Evolutionary conservation across 2,329 filamentous ascomycete species (phyloP).

Genomic region (Dothistroma septosporum): DNA sequence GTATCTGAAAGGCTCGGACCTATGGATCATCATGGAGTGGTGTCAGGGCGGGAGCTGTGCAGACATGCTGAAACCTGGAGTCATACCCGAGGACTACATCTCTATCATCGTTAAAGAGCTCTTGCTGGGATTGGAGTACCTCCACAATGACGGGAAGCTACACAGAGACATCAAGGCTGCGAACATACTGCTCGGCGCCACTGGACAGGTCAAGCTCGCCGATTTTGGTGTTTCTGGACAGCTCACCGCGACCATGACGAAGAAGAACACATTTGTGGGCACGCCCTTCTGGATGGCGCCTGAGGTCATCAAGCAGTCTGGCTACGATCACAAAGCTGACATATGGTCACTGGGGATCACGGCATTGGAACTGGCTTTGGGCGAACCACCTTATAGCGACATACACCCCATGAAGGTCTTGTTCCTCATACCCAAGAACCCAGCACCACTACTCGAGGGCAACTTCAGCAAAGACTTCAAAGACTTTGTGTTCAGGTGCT

Average conservation of each 20-base stretch:
- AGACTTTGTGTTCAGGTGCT: constrained; percentile 58
- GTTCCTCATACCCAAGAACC: constrained; percentile 93
- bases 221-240: constrained; percentile 98
- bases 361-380: constrained; percentile 82
- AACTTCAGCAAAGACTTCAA: constrained; percentile 49
- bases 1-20: constrained; percentile 88
- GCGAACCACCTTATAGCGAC: constrained; percentile 90
- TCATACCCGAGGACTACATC: constrained; percentile 92
- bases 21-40: constrained; percentile 99
- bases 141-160: constrained; percentile 92
- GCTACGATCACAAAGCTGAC: constrained; percentile 95
- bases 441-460: constrained; percentile 66
- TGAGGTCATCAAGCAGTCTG: constrained; percentile 96
- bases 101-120: constrained; percentile 91
- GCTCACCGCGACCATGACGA: constrained; percentile 95
- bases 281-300: constrained; percentile 99
- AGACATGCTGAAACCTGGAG: constrained; percentile 89
- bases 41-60: constrained; percentile 95
- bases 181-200: constrained; percentile 83
- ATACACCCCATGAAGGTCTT: constrained; percentile 98
- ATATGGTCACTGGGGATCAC: constrained; percentile 98
- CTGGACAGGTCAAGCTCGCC: constrained; percentile 92
- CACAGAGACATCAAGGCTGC: constrained; percentile 98
- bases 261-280: constrained; percentile 98
- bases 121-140: constrained; percentile 82